phyloP scores from a whole-genome alignment of 2,329 filamentous ascomycete genomes.

The Ascochyta rabiei region DNA sequence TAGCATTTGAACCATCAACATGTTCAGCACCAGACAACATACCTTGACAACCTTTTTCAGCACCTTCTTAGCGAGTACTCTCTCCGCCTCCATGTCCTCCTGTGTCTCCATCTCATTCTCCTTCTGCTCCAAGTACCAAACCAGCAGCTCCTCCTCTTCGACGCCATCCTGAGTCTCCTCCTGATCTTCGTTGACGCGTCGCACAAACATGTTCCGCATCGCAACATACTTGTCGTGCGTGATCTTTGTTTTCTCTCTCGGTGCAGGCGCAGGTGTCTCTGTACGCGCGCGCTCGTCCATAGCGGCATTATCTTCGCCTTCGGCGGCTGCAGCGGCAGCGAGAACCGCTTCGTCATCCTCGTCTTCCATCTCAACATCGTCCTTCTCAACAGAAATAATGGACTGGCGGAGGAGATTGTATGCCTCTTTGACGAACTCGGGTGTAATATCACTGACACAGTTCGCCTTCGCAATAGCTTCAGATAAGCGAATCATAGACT shows the following conservation, averaged over 20 bases:
- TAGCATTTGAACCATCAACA: conserved; percentile 14
- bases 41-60: conserved; percentile 97
- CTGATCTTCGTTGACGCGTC: conserved; percentile 84
- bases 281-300: conserved; percentile 37
- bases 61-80: conserved; percentile 78
- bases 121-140: conserved; percentile 92
- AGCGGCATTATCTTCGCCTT: conserved; percentile 50
- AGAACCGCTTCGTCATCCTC: conserved; percentile 68
- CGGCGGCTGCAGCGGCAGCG: conserved; percentile 58
- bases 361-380: conserved; percentile 93
- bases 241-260: conserved; percentile 76
- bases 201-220: conserved; percentile 86
- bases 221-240: conserved; percentile 94
- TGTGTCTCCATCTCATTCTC: conserved; percentile 81
- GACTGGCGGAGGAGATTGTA: conserved; percentile 90
- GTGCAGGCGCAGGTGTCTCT: conserved; percentile 48
- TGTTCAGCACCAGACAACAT: conserved; percentile 39
- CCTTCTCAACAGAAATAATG: conserved; percentile 97
- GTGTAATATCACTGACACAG: conserved; percentile 87
- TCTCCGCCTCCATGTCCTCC: conserved; percentile 80
- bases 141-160: conserved; percentile 77
- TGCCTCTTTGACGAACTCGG: conserved; percentile 87
- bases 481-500: conserved; percentile 91
- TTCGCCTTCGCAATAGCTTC: conserved; percentile 99
- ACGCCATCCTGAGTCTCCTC: conserved; percentile 77